phyloP scores from a whole-genome alignment of 2,329 filamentous ascomycete species.

The Sporothrix euskadiensis region DNA sequence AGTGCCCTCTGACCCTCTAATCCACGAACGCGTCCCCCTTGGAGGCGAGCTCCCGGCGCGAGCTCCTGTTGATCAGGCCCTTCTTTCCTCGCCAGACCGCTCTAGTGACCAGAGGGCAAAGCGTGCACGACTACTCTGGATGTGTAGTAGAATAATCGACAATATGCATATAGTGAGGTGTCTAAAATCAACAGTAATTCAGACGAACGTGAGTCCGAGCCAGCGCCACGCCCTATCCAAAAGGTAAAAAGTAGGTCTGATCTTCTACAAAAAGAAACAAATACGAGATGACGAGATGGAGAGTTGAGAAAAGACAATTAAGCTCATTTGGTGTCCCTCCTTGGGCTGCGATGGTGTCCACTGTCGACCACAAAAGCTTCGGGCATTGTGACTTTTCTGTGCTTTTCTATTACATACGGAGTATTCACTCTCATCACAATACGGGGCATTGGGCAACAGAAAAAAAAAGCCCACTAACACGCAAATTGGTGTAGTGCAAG shows the following conservation, averaged over 20 bases:
- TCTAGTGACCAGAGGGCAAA: neutral
- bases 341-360: neutral
- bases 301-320: neutral
- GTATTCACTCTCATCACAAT: neutral
- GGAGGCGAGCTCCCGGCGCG: neutral
- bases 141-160: neutral
- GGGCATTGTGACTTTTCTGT: neutral
- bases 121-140: no score
- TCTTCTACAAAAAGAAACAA: neutral
- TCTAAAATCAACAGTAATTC: neutral
- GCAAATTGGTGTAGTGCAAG: constrained; percentile 9
- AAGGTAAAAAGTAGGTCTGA: neutral
- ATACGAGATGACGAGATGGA: constrained; percentile 16
- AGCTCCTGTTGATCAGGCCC: neutral
- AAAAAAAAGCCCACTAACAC: neutral
- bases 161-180: neutral
- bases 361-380: neutral
- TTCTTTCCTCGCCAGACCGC: neutral
- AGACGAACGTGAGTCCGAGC: neutral
- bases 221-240: neutral
- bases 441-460: neutral
- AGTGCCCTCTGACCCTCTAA: neutral
- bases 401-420: neutral
- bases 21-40: neutral
- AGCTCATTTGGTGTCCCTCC: neutral